These are phyloP conservation scores for Cicer yamashitae DNA, from an alignment of 306 rosid genomes.

Conservation along the genomic window DNA sequence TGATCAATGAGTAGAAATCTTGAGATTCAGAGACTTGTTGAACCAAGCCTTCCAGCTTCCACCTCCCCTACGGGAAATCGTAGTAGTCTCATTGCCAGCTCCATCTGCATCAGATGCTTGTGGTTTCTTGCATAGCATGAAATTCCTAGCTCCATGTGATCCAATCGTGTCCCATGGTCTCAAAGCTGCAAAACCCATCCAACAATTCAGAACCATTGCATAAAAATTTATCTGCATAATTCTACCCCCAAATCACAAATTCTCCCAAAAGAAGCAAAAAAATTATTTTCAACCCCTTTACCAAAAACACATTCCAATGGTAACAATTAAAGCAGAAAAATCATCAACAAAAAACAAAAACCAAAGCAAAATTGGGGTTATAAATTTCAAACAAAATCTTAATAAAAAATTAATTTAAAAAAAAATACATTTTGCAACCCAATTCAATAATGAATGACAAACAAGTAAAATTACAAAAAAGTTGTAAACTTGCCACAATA, in stretches of 20 bases:
- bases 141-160: conserved; percentile 77
- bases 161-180: conserved; percentile 83
- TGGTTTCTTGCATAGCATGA: conserved; percentile 89
- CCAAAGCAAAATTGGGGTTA: background rate
- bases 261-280: background rate
- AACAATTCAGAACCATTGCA: conserved; percentile 13
- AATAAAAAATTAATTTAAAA: background rate
- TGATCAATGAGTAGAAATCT: conserved; percentile 70
- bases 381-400: background rate
- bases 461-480: background rate
- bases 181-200: conserved; percentile 62
- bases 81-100: background rate
- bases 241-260: background rate
- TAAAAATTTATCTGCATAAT: background rate
- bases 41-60: conserved; percentile 92
- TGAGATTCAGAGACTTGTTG: conserved; percentile 76
- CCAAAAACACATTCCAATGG: background rate
- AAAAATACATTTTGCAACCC: background rate
- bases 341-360: background rate
- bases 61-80: conserved; percentile 48
- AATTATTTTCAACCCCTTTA: background rate
- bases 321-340: background rate
- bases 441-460: background rate
- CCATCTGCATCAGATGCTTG: conserved; percentile 36
- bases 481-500: too few relatives aligned